Evolutionary conservation across 345 rosid species (phyloP).

Genomic region (Gossypium rotundifolium): DNA sequence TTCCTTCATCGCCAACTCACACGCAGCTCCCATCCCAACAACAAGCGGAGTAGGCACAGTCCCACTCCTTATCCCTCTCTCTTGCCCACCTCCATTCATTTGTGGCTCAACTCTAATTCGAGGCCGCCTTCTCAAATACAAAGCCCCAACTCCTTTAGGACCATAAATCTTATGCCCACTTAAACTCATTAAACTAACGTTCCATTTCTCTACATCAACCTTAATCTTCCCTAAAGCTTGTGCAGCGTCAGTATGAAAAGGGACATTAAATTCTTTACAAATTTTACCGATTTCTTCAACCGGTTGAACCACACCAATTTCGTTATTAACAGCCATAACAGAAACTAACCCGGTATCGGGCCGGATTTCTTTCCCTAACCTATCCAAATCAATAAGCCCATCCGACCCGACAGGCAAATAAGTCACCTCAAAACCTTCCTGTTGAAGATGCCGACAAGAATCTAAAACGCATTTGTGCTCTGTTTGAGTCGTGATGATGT

Average conservation of each 20-base stretch:
- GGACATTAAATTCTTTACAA: constrained; percentile 71
- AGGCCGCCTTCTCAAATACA: constrained; percentile 79
- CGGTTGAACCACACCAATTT: constrained; percentile 92
- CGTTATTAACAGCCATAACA: constrained; percentile 93
- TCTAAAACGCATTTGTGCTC: constrained; percentile 97
- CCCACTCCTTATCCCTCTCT: constrained; percentile 95
- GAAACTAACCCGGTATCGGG: constrained; percentile 85
- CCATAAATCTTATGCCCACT: constrained; percentile 92
- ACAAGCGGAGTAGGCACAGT: constrained; percentile 79
- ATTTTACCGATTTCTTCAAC: constrained; percentile 83
- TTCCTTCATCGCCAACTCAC: constrained; percentile 80
- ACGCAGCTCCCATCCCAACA: constrained; percentile 89
- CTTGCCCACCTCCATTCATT: constrained; percentile 98
- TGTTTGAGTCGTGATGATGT: constrained; percentile 87
- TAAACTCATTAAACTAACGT: constrained; percentile 85
- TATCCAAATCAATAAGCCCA: constrained; percentile 70
- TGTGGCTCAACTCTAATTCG: constrained; percentile 81
- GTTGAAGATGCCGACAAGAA: constrained; percentile 91
- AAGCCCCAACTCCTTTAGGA: constrained; percentile 91
- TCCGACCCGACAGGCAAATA: constrained; percentile 68
- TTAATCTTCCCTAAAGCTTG: constrained; percentile 96
- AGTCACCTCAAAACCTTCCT: constrained; percentile 92
- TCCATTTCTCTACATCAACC: constrained; percentile 82
- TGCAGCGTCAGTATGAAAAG: constrained; percentile 91
- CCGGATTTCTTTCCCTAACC: constrained; percentile 51